Base-by-base conservation (phyloP, 345 rosid genomes). In the Dipteronia sinensis region DNA sequence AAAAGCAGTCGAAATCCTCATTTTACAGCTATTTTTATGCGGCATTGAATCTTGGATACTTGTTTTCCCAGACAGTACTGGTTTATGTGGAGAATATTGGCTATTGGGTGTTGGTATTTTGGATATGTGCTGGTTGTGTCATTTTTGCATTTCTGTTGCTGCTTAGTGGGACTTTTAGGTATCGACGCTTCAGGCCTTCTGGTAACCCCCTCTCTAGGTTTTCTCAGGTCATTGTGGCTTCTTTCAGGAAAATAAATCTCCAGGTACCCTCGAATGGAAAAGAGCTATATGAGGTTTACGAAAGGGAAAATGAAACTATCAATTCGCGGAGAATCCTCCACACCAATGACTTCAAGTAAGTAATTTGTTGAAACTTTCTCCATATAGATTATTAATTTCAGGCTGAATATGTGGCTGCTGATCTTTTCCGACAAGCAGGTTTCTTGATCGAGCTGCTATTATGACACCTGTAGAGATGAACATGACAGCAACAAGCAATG, bases 21-120 rank as follows among this genome's bases (percentile, higher is more conserved):
- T 27, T 27, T 27, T 27, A 27, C 27, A 27, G 27, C 27, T 27
- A 27, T 27, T 27, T 27, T 27, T 27, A 27, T 27, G 27, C 27
- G 27, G 27, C 27, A 27, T 27, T 27, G 27, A 27, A 27, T 27
- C 27, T 27, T 27, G 27, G 27, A 27, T 27, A 27, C 27, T 27
- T 27, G 27, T 27, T 27, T 27, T 27, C 27, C 27, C 27, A 27
- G 27, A 27, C 27, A 27, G 27, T 27, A 27, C 27, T 27, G 27
- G 27, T 27, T 27, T 27, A 27, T 27, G 27, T 27, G 1, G 27
- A 27, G 27, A 27, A 27, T 38, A 34, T 67, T 65, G 87, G 87
- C 0, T 16, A 83, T 10, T 85, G 88, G 90, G 74, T 79, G n/a
- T 6, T 71, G 19, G 90, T 79, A 11, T 81, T 81, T 59, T 87